These are phyloP conservation scores for Psidium friedrichsthalianum DNA, from an alignment of 345 rosid genomes.

Conservation along the genomic window DNA sequence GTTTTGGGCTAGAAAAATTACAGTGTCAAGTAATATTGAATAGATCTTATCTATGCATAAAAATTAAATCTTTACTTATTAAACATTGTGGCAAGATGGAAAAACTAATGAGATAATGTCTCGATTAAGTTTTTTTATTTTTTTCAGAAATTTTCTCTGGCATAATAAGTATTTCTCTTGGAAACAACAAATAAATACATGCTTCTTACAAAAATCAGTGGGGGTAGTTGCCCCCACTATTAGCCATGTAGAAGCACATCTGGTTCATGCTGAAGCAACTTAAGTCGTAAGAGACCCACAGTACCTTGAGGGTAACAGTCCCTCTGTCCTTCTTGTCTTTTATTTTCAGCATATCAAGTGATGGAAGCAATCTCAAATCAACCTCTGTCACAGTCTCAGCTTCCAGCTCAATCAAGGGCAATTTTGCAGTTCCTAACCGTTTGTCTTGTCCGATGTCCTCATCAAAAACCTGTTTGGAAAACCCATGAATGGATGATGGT, in stretches of 20 bases:
- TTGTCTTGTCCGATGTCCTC: constrained; percentile 89
- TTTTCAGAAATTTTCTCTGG: neutral
- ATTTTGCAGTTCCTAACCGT: constrained; percentile 66
- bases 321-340: constrained; percentile 98
- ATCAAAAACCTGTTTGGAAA: constrained; percentile 62
- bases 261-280: neutral
- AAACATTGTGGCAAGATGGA: neutral
- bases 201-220: neutral
- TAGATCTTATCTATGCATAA: neutral
- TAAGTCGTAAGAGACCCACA: neutral
- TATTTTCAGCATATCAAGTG: constrained; percentile 81
- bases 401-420: constrained; percentile 60
- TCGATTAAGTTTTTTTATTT: neutral
- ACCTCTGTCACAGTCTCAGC: constrained; percentile 38
- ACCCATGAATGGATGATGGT: neutral
- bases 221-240: neutral
- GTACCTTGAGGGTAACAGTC: constrained; percentile 65
- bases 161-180: neutral
- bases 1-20: neutral
- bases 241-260: neutral
- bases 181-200: neutral
- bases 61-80: neutral
- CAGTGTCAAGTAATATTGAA: neutral
- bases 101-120: neutral
- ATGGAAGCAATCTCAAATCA: constrained; percentile 57